Evolutionary conservation across 164 flowering plant genomes (phyloP).

Genomic region (Cinnamomum chago): DNA sequence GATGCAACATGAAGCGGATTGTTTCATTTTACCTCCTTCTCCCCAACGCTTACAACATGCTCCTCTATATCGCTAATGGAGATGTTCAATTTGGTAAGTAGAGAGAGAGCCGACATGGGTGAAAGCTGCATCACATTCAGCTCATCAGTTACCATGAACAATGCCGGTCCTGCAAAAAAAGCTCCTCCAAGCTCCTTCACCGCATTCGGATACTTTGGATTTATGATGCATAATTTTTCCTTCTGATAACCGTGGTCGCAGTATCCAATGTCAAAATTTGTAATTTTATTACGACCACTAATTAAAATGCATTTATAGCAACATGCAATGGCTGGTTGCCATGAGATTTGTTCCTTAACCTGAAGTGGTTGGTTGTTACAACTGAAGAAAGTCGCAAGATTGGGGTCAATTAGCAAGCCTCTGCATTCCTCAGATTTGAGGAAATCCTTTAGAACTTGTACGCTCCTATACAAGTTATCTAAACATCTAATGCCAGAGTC

Average conservation of each 20-base stretch:
- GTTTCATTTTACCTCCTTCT: not conserved
- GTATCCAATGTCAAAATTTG: not conserved
- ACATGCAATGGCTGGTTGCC: not conserved
- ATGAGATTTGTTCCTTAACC: not conserved
- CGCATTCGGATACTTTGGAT: not conserved
- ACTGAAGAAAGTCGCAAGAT: not conserved
- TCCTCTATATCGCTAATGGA: not conserved
- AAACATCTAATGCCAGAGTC: not conserved
- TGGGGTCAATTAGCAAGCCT: slow-evolving; percentile 12
- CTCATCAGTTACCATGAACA: slow-evolving; percentile 3
- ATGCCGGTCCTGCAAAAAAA: not conserved
- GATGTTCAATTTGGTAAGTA: not conserved
- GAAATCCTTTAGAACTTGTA: not conserved
- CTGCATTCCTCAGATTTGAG: slow-evolving; percentile 5
- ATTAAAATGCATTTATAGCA: not conserved
- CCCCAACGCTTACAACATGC: not conserved
- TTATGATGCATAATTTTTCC: not conserved
- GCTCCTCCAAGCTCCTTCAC: not conserved
- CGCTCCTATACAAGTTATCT: slow-evolving; percentile 2
- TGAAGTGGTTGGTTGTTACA: not conserved
- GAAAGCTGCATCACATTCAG: slow-evolving; percentile 1
- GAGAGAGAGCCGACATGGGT: not conserved
- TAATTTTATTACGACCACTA: not conserved
- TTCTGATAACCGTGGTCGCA: not conserved
- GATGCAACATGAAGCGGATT: too few relatives aligned